Conservation (phyloP, 768 basidiomycete genomes). For the Lactifluus rugatus region DNA sequence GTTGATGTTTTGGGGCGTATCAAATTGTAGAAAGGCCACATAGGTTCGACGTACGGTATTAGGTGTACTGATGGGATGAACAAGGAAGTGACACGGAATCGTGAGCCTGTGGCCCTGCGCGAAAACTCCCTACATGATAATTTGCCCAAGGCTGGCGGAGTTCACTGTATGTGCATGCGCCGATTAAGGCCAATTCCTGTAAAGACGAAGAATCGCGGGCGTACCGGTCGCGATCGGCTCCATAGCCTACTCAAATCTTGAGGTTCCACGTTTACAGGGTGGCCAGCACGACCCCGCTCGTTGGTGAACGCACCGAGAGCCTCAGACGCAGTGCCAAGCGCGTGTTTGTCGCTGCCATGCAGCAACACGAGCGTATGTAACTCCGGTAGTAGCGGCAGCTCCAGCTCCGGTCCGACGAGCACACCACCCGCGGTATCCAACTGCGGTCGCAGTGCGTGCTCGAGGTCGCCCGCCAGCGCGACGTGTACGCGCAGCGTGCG, state of each 20-base stretch:
- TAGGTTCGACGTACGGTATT: not conserved
- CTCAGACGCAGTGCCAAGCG: not conserved
- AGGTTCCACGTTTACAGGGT: not conserved
- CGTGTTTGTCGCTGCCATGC: not conserved
- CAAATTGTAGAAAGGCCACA: not conserved
- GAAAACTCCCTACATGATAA: not conserved
- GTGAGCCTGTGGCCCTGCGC: not conserved
- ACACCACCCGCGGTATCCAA: not conserved
- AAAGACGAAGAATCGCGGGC: not conserved
- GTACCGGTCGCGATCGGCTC: not conserved
- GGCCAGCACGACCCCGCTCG: not conserved
- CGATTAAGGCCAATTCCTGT: not conserved
- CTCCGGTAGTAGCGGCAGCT: not conserved
- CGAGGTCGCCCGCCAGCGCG: not conserved
- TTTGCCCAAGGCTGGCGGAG: not conserved
- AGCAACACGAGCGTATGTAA: conserved; percentile 2
- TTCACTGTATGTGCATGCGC: not conserved
- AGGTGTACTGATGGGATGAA: not conserved
- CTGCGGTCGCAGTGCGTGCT: not conserved
- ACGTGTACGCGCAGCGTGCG: not conserved
- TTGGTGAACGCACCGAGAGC: not conserved
- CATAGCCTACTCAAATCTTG: not conserved
- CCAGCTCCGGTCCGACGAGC: not conserved
- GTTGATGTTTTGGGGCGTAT: not conserved
- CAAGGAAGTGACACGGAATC: not conserved